Conservation (phyloP, 148 eudicot species). For the Camellia lanceoleosa region DNA sequence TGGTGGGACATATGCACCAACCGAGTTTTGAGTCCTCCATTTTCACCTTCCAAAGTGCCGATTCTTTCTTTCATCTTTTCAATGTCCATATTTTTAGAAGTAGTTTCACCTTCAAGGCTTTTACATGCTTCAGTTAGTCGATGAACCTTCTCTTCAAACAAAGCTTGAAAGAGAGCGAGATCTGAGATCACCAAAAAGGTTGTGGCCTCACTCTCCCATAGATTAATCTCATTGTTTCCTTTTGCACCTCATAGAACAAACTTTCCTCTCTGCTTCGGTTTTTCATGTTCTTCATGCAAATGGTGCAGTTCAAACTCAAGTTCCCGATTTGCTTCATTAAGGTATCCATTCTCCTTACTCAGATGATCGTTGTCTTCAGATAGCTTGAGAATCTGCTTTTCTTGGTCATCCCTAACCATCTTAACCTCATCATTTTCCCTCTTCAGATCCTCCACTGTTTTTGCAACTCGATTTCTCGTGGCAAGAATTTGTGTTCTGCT, state of each 20-base stretch:
- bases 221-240: conserved; percentile 46
- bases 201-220: conserved; percentile 62
- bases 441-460: conserved; percentile 41
- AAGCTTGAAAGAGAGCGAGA: conserved; percentile 50
- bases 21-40: conserved; percentile 58
- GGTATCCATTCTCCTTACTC: conserved; percentile 41
- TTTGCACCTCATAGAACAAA: conserved; percentile 44
- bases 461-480: conserved; percentile 43
- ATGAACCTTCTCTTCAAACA: conserved; percentile 61
- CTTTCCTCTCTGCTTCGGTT: conserved; percentile 32
- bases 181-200: conserved; percentile 64
- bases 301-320: conserved; percentile 36
- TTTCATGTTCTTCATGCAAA: conserved; percentile 44
- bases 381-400: conserved; percentile 42
- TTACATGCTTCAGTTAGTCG: conserved; percentile 59
- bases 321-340: conserved; percentile 32
- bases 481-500: conserved; percentile 38
- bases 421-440: conserved; percentile 48
- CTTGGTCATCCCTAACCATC: conserved; percentile 38
- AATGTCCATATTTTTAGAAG: conserved; percentile 43
- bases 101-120: conserved; percentile 43
- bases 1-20: conserved; percentile 54
- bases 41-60: conserved; percentile 61
- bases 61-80: conserved; percentile 48
- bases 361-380: conserved; percentile 42